Conservation (phyloP, 345 rosid genomes). For the Citrus hindsii region DNA sequence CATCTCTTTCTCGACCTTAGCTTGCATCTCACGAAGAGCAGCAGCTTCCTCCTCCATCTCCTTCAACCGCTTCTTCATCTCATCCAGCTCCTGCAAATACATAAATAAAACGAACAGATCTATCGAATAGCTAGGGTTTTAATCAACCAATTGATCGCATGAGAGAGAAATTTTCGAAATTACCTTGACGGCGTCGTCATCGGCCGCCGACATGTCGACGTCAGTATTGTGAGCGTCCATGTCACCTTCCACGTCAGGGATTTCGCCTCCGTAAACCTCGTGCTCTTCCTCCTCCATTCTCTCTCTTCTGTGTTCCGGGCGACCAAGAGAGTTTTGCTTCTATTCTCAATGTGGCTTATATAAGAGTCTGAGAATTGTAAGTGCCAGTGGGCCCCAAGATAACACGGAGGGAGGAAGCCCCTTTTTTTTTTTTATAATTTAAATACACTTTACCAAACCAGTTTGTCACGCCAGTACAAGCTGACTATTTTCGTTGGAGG, state of each 20-base stretch:
- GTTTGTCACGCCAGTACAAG: no score
- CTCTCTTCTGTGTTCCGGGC: background rate
- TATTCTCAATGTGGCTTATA: background rate
- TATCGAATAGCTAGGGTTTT: slow-evolving; percentile 5
- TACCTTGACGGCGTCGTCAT: slow-evolving; percentile 83
- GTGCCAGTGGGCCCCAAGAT: background rate
- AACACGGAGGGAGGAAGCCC: background rate
- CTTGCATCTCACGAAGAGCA: slow-evolving; percentile 98
- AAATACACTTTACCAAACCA: no score
- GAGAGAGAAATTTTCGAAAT: background rate
- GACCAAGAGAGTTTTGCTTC: background rate
- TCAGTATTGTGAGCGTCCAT: slow-evolving; percentile 59
- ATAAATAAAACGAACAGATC: slow-evolving; percentile 3
- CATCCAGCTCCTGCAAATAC: slow-evolving; percentile 71
- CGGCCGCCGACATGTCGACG: slow-evolving; percentile 72
- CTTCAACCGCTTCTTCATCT: slow-evolving; percentile 94
- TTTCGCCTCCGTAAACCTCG: slow-evolving; percentile 96
- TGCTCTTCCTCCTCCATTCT: slow-evolving; percentile 91
- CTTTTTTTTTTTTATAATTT: no score
- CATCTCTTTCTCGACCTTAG: slow-evolving; percentile 97
- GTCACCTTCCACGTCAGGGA: slow-evolving; percentile 89
- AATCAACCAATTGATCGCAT: background rate
- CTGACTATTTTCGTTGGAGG: no score
- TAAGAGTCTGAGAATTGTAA: background rate
- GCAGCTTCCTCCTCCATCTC: slow-evolving; percentile 99